A percentile compares a stretch with the other conserved stretches of the same genome.
Evolutionary conservation across 2,329 filamentous ascomycete species (phyloP).

Genomic region (Aspergillus melleus): DNA sequence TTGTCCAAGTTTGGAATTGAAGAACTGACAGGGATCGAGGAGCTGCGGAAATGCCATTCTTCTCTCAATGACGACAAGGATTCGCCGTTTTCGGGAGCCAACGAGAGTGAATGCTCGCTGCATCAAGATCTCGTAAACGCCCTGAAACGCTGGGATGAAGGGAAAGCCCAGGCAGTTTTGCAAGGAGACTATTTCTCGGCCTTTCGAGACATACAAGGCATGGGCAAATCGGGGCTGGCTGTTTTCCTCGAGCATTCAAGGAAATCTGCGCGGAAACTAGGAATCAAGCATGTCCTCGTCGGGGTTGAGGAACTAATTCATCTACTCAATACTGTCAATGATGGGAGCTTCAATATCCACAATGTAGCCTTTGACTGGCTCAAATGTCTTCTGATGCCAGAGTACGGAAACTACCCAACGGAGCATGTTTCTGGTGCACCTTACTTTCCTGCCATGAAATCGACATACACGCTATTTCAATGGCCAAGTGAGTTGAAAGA

Average conservation of each 20-base stretch:
- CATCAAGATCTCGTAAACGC: slow-evolving; percentile 47
- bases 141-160: slow-evolving; percentile 47
- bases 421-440: slow-evolving; percentile 4
- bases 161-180: slow-evolving; percentile 44
- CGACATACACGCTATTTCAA: slow-evolving; percentile 53
- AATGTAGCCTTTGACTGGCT: slow-evolving; percentile 58
- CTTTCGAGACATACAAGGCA: slow-evolving; percentile 50
- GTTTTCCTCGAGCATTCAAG: slow-evolving; percentile 60
- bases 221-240: slow-evolving; percentile 50
- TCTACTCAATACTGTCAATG: slow-evolving; percentile 50
- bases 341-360: slow-evolving; percentile 47
- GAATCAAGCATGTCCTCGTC: slow-evolving; percentile 40
- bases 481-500: slow-evolving; percentile 60
- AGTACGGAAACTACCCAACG: slow-evolving; percentile 22
- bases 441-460: slow-evolving; percentile 29
- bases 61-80: slow-evolving; percentile 18
- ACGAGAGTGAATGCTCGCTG: slow-evolving; percentile 29
- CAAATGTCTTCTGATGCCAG: slow-evolving; percentile 50
- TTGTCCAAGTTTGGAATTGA: slow-evolving; percentile 54
- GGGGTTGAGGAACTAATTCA: slow-evolving; percentile 37
- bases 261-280: slow-evolving; percentile 42
- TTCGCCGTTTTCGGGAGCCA: slow-evolving; percentile 9
- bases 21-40: slow-evolving; percentile 44
- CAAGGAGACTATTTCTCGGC: slow-evolving; percentile 52
- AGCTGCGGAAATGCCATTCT: slow-evolving; percentile 32